Percentiles rank a stretch among this genome's conserved stretches.
Conservation (phyloP, 148 eudicot species). For the Rhododendron mucronatum region DNA sequence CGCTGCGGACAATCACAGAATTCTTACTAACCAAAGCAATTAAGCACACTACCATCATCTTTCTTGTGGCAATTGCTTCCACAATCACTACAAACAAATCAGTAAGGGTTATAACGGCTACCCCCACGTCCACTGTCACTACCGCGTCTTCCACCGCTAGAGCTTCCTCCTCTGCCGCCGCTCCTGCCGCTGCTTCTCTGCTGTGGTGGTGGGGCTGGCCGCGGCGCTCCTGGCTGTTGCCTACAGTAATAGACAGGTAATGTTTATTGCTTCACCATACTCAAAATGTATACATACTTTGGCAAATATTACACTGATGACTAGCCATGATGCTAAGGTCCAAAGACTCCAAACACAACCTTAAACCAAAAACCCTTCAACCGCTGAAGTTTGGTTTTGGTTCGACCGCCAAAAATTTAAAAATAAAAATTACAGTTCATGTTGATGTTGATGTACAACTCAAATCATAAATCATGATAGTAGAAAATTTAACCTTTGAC, state of each 20-base stretch:
- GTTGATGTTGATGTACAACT: neutral
- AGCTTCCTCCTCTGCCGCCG: constrained; percentile 49
- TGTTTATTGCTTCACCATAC: neutral
- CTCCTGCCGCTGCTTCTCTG: constrained; percentile 50
- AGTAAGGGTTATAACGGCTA: constrained; percentile 80
- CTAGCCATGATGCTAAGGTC: neutral
- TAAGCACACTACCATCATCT: neutral
- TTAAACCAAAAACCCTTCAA: neutral
- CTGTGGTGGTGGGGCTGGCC: constrained; percentile 53
- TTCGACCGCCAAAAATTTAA: neutral
- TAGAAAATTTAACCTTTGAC: neutral
- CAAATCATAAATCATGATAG: neutral
- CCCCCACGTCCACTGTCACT: constrained; percentile 46
- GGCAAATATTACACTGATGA: neutral
- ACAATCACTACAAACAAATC: constrained; percentile 14
- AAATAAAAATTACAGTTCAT: neutral
- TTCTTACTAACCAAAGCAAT: neutral
- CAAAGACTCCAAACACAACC: neutral
- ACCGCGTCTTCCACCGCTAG: constrained; percentile 61
- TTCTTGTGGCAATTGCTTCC: neutral
- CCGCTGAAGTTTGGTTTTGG: neutral
- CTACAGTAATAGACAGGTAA: constrained; percentile 28
- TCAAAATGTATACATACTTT: neutral
- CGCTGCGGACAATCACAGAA: neutral
- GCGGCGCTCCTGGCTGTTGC: constrained; percentile 78